Base-by-base conservation (phyloP, 2,329 filamentous ascomycete genomes). In the Metarhizium robertsii region DNA sequence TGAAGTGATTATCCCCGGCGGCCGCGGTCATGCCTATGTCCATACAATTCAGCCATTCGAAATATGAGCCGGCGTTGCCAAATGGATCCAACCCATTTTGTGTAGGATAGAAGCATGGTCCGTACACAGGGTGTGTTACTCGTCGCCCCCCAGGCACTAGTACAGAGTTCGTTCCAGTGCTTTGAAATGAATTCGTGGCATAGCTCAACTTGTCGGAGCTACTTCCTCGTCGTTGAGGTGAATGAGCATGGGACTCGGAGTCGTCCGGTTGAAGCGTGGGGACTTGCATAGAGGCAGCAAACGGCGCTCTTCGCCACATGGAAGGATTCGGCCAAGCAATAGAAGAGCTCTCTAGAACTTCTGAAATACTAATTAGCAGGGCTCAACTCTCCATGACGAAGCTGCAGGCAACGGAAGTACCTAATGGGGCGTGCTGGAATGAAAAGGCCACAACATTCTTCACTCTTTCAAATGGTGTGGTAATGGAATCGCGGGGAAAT, bases 341-440 rank as follows among this genome's bases (percentile, higher is more conserved):
- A 3, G 79, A 80, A 2, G 83, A 84, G 58, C 74, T 77, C 68
- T 94, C 87, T 34, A 95, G 78, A 29, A 92, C 75, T 46, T 87
- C 90, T 69, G 62, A 51, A 20, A 2, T 4, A 45, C 2, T 2
- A n/a, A 48, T 52, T 18, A 58, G 42, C 7, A 53, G 42, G 8
- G 14, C 13, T 16, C 14, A 11, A 16, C 46, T 29, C 43, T 10
- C 38, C 20, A 8, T n/a, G 4, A 20, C 29, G 45, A 13, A 3
- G 13, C 14, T 18, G 0, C 34, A 38, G 5, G 30, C 20, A 6
- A 7, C 42, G 16, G 32, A 70, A 77, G 61, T 73, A 92, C 90
- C 79, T 54, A 88, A 71, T 1, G 90, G 90, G 38, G 88, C 90
- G 73, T 94, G 88, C 65, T 94, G 88, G 63, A 95, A 95, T 1